Conservation (phyloP, 768 basidiomycete genomes). For the Infundibulicybe gibba region DNA sequence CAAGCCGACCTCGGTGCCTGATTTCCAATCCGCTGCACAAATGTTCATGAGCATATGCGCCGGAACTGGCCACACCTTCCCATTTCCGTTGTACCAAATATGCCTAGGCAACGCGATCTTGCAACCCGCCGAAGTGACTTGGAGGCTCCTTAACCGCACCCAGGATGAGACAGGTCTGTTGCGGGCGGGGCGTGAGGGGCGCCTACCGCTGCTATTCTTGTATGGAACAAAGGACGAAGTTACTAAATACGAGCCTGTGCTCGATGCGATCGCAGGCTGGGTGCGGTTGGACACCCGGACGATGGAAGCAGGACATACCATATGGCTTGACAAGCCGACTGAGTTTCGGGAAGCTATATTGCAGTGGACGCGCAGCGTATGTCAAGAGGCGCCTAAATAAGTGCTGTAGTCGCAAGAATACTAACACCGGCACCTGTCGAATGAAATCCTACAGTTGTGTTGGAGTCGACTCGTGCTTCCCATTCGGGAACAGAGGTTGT, state of each 20-base stretch:
- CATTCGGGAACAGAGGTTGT: too few relatives aligned
- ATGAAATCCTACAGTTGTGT: too few relatives aligned
- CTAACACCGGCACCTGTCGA: too few relatives aligned
- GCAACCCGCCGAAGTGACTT: too few relatives aligned
- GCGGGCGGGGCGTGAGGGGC: slow-evolving; percentile 15
- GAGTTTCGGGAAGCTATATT: slow-evolving; percentile 19
- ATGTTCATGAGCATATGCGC: too few relatives aligned
- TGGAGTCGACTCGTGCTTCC: too few relatives aligned
- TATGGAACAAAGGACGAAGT: too few relatives aligned
- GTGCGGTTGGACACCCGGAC: slow-evolving; percentile 16
- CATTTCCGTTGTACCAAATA: background rate
- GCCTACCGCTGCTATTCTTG: slow-evolving; percentile 10
- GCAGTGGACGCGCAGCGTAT: background rate
- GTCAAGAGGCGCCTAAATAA: too few relatives aligned
- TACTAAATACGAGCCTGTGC: background rate
- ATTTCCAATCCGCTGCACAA: slow-evolving; percentile 11
- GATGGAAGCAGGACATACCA: slow-evolving; percentile 24
- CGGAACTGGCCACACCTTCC: too few relatives aligned
- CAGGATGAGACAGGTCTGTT: background rate
- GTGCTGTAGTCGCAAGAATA: background rate
- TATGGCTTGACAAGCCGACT: slow-evolving; percentile 18
- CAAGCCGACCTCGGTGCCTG: slow-evolving; percentile 11
- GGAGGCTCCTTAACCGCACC: too few relatives aligned
- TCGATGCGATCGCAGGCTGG: slow-evolving; percentile 20
- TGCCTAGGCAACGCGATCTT: slow-evolving; percentile 12